A percentile compares a stretch with the other conserved stretches of the same genome.
phyloP scores from a whole-genome alignment of 495 filamentous ascomycete genomes.

The Neurospora sp. region DNA sequence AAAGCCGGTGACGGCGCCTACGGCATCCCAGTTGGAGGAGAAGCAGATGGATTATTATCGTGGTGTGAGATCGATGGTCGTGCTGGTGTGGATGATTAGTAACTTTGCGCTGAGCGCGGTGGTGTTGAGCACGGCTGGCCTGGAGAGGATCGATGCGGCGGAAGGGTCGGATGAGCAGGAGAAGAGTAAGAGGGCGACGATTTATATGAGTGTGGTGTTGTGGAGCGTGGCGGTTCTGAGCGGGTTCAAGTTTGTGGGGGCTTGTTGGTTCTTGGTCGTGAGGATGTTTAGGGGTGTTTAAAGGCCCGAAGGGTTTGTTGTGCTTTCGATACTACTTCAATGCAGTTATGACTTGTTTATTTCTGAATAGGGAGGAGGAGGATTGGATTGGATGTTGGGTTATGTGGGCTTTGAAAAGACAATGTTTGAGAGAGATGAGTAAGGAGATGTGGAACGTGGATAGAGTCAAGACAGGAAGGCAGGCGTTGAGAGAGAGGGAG shows the following conservation, averaged over 20 bases:
- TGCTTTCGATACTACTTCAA: neutral
- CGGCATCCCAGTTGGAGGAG: constrained; percentile 52
- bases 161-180: constrained; percentile 32
- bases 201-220: constrained; percentile 85
- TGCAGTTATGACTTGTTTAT: neutral
- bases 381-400: no score
- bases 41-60: constrained; percentile 98
- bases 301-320: neutral
- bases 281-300: constrained; percentile 69
- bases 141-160: constrained; percentile 51
- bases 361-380: neutral
- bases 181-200: constrained; percentile 43
- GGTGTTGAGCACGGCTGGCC: constrained; percentile 75
- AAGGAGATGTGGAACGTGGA: no score
- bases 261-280: constrained; percentile 90
- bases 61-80: constrained; percentile 83
- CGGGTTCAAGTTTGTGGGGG: constrained; percentile 83
- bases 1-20: constrained; percentile 50
- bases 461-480: neutral
- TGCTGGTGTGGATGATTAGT: constrained; percentile 91
- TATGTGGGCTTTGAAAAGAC: no score
- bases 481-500: neutral
- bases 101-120: constrained; percentile 84
- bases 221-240: constrained; percentile 86
- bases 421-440: no score